phyloP scores from a whole-genome alignment of 1,284 basidiomycete species.

The Apiotrichum gamsii region DNA sequence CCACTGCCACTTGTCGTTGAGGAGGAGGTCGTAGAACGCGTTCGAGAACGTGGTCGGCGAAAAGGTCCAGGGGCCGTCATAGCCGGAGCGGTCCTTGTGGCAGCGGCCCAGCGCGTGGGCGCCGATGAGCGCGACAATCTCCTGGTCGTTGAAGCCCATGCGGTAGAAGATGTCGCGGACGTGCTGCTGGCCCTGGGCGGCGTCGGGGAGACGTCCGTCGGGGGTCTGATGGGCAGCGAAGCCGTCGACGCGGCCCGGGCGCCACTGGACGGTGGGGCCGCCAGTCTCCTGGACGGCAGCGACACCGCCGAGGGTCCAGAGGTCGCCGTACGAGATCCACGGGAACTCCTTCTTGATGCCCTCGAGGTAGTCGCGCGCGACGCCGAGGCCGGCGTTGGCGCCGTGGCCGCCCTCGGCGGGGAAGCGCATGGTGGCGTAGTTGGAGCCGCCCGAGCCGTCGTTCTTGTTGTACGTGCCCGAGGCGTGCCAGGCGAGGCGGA shows the following conservation, averaged over 20 bases:
- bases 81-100: constrained; percentile 74
- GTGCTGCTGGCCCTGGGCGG: constrained; percentile 74
- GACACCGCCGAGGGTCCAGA: constrained; percentile 82
- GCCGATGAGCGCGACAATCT: constrained; percentile 89
- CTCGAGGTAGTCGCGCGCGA: constrained; percentile 80
- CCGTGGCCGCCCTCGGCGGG: constrained; percentile 74
- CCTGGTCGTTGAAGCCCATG: constrained; percentile 96
- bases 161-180: constrained; percentile 85
- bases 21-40: constrained; percentile 68
- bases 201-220: constrained; percentile 92
- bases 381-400: constrained; percentile 77
- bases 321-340: constrained; percentile 90
- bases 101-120: constrained; percentile 94
- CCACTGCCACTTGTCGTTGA: constrained; percentile 68
- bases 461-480: constrained; percentile 89
- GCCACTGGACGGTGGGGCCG: constrained; percentile 70
- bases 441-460: constrained; percentile 75
- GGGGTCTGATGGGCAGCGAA: constrained; percentile 70
- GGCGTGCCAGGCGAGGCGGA: constrained; percentile 90
- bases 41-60: constrained; percentile 61
- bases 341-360: constrained; percentile 71
- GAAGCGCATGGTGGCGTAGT: constrained; percentile 94
- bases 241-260: constrained; percentile 80
- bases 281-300: constrained; percentile 59
- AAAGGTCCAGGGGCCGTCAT: constrained; percentile 61